Evolutionary conservation across 768 basidiomycete species (phyloP), one percentile per base, ranked within the genome.

Genomic region (Lentinula sp.): DNA sequence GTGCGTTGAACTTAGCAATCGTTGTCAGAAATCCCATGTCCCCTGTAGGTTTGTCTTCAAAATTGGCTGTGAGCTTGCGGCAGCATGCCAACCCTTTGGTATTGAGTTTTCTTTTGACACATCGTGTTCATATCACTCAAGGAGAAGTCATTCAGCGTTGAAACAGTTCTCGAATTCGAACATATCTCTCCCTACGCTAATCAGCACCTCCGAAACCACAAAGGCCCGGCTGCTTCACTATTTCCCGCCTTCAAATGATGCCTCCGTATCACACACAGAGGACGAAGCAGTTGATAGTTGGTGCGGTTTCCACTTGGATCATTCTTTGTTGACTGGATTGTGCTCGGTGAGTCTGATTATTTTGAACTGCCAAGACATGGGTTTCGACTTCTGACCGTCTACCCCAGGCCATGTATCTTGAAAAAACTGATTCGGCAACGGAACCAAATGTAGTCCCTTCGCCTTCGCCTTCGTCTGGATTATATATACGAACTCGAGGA

Each of bases 161-260:
- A 73, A 85, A 39, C 81, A 90, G 63, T 70, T 93, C 46, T 77
- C 79, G 2, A 88, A 92, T 70, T 73, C 82, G 1, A 85, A 85
- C 0, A 66, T 90, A 50, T 88, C 91, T 8, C 75, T 98, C 23
- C 80, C 85, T 6, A 72, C 82, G 15, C 74, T 99, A 53, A 90
- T 98, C 68, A 73, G 78, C 16, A 79, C 81, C 2, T 92, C 92
- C 7, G 87, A 90, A 67, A 93, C 91, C 5, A 90, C 85, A 42
- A 98, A 98, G 72, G 96, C 93, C 3, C 84, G 97, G 36, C 81
- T 99, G 12, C 78, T 99, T n/a, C 96, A 99, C 70, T 99, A 99
- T 73, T 99, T 95, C 68, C 91, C 96, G 15, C 85, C 87, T 9
- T 68, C 80, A 32, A 70, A 80, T 1, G 79, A 74, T 50, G 66